Percentiles rank a stretch among this genome's conserved stretches.
Evolutionary conservation across 2,329 filamentous ascomycete species (phyloP).

Genomic region (Calonectria pseudoturangicola): DNA sequence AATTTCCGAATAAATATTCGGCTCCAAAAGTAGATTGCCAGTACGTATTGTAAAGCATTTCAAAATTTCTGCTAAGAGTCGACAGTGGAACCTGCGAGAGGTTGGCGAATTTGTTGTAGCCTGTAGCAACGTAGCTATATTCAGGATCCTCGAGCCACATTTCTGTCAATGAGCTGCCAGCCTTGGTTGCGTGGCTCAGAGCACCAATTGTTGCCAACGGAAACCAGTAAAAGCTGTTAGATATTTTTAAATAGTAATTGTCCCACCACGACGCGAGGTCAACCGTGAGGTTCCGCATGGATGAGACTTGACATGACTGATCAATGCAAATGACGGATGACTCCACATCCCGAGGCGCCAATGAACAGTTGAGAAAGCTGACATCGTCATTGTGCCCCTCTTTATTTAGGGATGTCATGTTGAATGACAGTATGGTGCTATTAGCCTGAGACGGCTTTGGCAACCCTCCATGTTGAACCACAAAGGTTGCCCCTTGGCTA

Average conservation of each 20-base stretch:
- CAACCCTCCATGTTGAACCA: not conserved
- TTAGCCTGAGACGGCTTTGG: not conserved
- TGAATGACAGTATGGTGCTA: not conserved
- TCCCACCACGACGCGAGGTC: not conserved
- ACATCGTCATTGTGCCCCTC: not conserved
- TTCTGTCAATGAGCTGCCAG: constrained; percentile 18
- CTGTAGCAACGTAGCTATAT: not conserved
- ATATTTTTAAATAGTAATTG: not conserved
- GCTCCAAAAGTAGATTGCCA: constrained; percentile 17
- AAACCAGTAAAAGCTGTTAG: not conserved
- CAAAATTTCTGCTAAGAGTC: constrained; percentile 13
- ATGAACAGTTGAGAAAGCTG: constrained; percentile 23
- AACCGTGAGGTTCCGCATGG: constrained; percentile 12
- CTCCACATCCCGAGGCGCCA: constrained; percentile 26
- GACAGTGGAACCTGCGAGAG: constrained; percentile 3
- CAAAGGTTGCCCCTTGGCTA: not conserved
- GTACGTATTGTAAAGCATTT: constrained; percentile 6
- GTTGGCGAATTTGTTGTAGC: not conserved
- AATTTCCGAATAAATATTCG: constrained; percentile 3
- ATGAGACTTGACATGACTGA: constrained; percentile 1
- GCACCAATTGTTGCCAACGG: not conserved
- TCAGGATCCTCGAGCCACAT: constrained; percentile 16
- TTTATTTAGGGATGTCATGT: not conserved
- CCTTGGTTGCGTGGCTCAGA: not conserved
- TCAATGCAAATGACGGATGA: constrained; percentile 23